Conservation (phyloP, 352 stramenopile genomes). For the Globisporangium orthogonon region DNA sequence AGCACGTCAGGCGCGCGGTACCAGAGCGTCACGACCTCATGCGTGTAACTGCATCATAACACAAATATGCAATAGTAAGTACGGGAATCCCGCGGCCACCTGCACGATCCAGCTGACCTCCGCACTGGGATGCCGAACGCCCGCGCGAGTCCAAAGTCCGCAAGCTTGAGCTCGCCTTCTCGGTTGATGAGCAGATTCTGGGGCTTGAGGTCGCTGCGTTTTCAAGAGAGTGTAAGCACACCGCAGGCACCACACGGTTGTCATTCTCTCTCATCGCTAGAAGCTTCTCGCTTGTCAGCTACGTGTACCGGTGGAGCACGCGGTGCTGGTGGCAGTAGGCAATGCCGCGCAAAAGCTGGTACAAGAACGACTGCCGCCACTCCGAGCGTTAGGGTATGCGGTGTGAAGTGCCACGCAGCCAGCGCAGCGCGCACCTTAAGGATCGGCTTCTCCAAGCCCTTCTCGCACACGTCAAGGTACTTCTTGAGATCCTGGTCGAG, state of each 20-base stretch:
- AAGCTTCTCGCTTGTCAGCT: neutral
- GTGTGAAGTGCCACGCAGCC: neutral
- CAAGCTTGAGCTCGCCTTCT: constrained; percentile 98
- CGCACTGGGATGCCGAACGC: constrained; percentile 99
- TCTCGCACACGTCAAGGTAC: constrained; percentile 99
- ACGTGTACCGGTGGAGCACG: constrained; percentile 83
- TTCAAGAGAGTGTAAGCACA: neutral
- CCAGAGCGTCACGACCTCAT: constrained; percentile 99
- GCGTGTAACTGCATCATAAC: constrained; percentile 85
- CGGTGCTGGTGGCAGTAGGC: constrained; percentile 99
- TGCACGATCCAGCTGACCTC: constrained; percentile 35
- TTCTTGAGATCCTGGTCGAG: constrained; percentile 99
- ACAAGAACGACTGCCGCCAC: constrained; percentile 90
- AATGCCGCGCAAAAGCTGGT: constrained; percentile 98
- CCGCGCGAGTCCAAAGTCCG: constrained; percentile 99
- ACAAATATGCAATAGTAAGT: neutral
- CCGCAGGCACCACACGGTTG: neutral
- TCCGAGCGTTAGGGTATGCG: neutral
- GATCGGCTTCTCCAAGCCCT: constrained; percentile 91
- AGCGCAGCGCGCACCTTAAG: constrained; percentile 42
- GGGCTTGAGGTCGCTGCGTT: constrained; percentile 96
- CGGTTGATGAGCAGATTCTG: constrained; percentile 98
- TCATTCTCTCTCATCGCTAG: too few species aligned
- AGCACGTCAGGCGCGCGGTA: constrained; percentile 98
- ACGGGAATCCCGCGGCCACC: too few species aligned